Evolutionary conservation across 139 green algal genomes (phyloP).

Genomic region (Tetraselmis chui): DNA sequence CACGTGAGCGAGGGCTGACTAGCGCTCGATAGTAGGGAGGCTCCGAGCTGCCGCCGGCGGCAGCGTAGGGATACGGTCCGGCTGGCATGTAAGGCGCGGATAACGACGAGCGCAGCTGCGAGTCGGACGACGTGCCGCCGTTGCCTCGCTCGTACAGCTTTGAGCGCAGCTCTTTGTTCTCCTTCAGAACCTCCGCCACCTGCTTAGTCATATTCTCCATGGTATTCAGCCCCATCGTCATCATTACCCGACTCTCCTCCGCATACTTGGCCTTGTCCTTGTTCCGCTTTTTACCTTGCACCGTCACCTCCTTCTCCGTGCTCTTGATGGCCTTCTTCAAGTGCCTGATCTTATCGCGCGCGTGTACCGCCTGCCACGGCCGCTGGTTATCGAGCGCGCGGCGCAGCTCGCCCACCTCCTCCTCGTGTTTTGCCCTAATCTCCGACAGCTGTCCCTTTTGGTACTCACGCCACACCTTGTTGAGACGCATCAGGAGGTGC

Average conservation of each 20-base stretch:
- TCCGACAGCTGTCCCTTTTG: background rate
- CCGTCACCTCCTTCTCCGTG: background rate
- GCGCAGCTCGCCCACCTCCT: background rate
- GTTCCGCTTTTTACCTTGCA: background rate
- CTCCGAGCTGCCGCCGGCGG: background rate
- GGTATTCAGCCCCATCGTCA: background rate
- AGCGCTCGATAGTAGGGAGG: background rate
- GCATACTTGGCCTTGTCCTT: background rate
- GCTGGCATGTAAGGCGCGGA: too few relatives aligned
- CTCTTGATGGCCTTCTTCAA: background rate
- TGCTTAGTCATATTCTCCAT: background rate
- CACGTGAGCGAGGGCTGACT: background rate
- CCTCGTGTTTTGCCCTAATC: background rate
- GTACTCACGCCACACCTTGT: background rate
- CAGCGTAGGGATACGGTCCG: background rate
- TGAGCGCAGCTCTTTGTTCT: background rate
- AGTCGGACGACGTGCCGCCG: too few relatives aligned
- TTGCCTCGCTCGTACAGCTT: background rate
- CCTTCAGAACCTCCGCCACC: background rate
- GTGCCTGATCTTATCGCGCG: background rate
- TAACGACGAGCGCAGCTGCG: too few relatives aligned
- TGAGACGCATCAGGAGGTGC: background rate
- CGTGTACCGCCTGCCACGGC: background rate
- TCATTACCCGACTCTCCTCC: background rate
- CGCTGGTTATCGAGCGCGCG: background rate